phyloP scores from a whole-genome alignment of 2,329 filamentous ascomycete species.

The Lachnellula occidentalis region DNA sequence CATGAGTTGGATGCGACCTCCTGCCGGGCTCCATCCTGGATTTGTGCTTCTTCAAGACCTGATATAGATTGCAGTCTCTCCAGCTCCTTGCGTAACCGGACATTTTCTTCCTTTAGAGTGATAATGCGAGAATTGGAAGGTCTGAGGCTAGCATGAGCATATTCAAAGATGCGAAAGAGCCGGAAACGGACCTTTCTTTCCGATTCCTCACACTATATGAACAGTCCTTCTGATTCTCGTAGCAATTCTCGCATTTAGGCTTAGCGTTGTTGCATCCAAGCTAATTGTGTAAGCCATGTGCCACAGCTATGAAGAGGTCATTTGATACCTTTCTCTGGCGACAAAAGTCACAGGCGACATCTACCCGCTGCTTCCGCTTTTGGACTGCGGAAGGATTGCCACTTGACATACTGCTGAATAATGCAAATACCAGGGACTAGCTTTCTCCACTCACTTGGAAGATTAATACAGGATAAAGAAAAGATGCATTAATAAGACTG shows the following conservation, averaged over 20 bases:
- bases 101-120: constrained; percentile 8
- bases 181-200: constrained; percentile 5
- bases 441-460: too few species aligned
- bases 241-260: constrained; percentile 42
- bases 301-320: neutral
- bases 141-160: neutral
- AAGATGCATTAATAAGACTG: too few species aligned
- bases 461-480: too few species aligned
- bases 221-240: constrained; percentile 33
- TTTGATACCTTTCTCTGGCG: constrained; percentile 8
- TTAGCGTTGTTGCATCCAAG: constrained; percentile 44
- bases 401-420: too few species aligned
- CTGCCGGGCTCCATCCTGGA: neutral
- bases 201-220: constrained; percentile 4
- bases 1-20: too few species aligned
- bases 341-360: constrained; percentile 11
- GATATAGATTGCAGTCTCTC: neutral
- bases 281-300: constrained; percentile 26
- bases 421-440: too few species aligned
- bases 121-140: constrained; percentile 8
- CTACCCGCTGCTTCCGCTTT: constrained; percentile 2
- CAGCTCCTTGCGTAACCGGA: neutral
- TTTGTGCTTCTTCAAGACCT: neutral
- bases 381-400: too few species aligned
- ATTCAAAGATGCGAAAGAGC: neutral